Conservation (phyloP, 1,284 basidiomycete species). For the Flammula alnicola region DNA sequence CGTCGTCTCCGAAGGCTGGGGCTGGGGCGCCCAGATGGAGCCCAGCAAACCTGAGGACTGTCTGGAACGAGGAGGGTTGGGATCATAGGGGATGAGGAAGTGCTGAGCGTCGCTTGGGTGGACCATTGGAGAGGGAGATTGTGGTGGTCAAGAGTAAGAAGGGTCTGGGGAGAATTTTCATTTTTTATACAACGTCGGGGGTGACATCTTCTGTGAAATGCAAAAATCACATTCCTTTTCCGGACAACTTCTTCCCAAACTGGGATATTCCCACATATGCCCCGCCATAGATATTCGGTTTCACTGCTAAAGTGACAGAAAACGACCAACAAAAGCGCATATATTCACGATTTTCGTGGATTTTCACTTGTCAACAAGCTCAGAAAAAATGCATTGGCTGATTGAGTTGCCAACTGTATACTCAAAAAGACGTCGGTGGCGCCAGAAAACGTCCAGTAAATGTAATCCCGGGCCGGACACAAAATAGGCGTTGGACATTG, state of each 20-base stretch:
- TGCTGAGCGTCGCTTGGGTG: conserved; percentile 36
- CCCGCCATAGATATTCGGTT: background rate
- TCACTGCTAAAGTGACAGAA: background rate
- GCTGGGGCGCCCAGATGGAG: conserved; percentile 81
- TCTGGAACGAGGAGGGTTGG: conserved; percentile 35
- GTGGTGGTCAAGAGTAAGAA: conserved; percentile 42
- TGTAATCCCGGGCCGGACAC: no score
- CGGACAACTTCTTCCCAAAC: conserved; percentile 36
- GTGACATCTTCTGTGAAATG: conserved; percentile 39
- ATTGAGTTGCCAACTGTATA: conserved; percentile 13
- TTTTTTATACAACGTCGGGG: conserved; percentile 40
- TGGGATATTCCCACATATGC: conserved; percentile 17
- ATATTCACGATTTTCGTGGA: conserved; percentile 20
- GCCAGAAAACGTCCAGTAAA: no score
- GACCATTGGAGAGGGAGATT: conserved; percentile 35
- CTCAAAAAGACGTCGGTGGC: no score
- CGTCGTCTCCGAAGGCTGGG: conserved; percentile 62
- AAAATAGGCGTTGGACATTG: no score
- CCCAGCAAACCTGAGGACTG: conserved; percentile 41
- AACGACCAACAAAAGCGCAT: conserved; percentile 13
- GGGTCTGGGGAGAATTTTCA: conserved; percentile 26
- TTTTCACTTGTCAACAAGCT: conserved; percentile 1
- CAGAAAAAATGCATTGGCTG: conserved; percentile 11
- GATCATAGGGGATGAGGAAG: conserved; percentile 36
- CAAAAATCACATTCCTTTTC: conserved; percentile 38